Evolutionary conservation across 2,329 filamentous ascomycete genomes (phyloP).

Genomic region (Colletotrichum chrysophilum): DNA sequence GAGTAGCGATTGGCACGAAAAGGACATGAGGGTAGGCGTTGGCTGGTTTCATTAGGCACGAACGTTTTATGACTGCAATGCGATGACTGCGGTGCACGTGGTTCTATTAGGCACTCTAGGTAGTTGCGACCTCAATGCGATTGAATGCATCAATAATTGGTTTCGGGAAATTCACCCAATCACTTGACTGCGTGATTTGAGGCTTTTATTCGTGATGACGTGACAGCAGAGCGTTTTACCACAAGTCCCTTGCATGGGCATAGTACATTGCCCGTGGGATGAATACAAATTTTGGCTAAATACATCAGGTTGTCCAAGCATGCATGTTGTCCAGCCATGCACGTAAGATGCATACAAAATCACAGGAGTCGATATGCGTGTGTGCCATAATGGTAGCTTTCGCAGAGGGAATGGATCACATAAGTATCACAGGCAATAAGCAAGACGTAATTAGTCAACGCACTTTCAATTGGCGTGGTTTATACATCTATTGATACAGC

Average conservation of each 20-base stretch:
- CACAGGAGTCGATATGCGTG: too few species aligned
- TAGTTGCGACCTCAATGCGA: background rate
- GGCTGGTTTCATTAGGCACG: constrained; percentile 13
- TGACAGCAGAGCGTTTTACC: background rate
- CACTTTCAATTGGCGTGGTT: background rate
- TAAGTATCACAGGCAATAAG: background rate
- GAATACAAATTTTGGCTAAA: too few species aligned
- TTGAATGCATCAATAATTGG: background rate
- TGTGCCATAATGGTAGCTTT: background rate
- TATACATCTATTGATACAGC: background rate
- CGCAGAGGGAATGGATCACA: background rate
- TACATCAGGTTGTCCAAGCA: too few species aligned
- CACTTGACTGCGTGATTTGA: background rate
- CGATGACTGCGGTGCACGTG: background rate
- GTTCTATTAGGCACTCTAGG: background rate
- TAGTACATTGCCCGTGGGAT: too few species aligned
- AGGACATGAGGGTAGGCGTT: constrained; percentile 10
- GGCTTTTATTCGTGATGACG: background rate
- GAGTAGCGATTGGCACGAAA: background rate
- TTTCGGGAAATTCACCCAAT: background rate
- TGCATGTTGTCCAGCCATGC: too few species aligned
- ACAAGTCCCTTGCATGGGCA: background rate
- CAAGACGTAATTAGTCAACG: background rate
- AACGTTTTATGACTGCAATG: constrained; percentile 7
- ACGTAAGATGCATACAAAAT: too few species aligned